Evolutionary conservation across 2,329 filamentous ascomycete species (phyloP), one percentile per base, ranked within the genome.

Genomic region (Diaporthe citri): DNA sequence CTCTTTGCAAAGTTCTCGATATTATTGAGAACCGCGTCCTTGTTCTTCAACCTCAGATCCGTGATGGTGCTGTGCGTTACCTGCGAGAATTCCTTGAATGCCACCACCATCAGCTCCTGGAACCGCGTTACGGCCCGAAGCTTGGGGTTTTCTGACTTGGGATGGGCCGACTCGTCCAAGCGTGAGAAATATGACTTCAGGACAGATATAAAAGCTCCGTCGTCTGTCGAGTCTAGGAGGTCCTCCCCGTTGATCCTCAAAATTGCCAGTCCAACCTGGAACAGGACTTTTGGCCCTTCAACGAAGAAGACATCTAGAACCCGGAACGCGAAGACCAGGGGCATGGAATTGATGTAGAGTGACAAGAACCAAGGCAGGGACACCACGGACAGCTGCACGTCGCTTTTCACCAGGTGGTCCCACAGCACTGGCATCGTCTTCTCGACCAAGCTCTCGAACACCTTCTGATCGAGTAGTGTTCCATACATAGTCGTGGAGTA

Each of bases 401-500:
- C 97, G 75, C 94, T 97, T 85, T 97, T 97, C 78, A 96, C 94
- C n/a, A 99, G 91, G 81, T 99, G 97, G 31, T 98, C 96, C 96
- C 97, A 99, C 22, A 99, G 90, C 75, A 99, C 93, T 1, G 97
- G 97, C 96, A 99, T 98, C 1, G 97, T 99, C 86, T 95, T 97
- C 84, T 99, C 97, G n/a, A 99, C 97, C 5, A 99, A 88, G 3
- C 94, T 97, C 85, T 99, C 97, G 80, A 99, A 99, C 20, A 99
- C 97, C 79, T 97, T 95, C 81, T 99, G 97, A 81, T 99, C 97
- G 52, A 99, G 90, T 7, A 99, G 88, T 1, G 97, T 99, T 79
- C 97, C 97, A 84, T 99, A 99, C 97, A 99, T 99, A 78, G 97
- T 99, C 25, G 94, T 97, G 7, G 96, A 98, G 84, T 99, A 99